phyloP scores from a whole-genome alignment of 192 early-diverging fungal species.

The Coemansia biformis region DNA sequence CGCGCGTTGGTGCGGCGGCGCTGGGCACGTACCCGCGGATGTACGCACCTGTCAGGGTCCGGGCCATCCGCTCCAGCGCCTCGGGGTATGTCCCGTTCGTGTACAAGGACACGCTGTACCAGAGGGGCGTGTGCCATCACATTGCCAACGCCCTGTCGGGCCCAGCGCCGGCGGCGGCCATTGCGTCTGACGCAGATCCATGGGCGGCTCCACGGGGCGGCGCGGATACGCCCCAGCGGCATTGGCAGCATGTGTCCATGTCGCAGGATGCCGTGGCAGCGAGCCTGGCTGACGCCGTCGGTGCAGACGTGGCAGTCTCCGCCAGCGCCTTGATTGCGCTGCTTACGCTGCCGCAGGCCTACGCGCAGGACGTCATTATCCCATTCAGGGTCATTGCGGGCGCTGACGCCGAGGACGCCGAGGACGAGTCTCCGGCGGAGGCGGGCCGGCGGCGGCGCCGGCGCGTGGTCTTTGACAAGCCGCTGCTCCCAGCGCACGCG shows the following conservation, averaged over 20 bases:
- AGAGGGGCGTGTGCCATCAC: conserved; percentile 28
- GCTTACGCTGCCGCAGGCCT: conserved; percentile 32
- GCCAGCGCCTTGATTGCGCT: conserved; percentile 27
- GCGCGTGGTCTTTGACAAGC: conserved; percentile 27
- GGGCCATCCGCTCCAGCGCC: conserved; percentile 25
- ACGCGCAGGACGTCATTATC: conserved; percentile 22
- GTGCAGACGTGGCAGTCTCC: conserved; percentile 34
- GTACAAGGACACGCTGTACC: conserved; percentile 31
- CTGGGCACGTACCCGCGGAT: conserved; percentile 11
- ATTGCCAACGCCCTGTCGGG: not conserved
- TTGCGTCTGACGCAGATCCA: not conserved
- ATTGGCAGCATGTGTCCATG: conserved; percentile 5
- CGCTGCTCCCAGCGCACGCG: conserved; percentile 13
- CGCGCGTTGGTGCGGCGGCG: conserved; percentile 2
- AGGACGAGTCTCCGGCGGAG: too few relatives aligned
- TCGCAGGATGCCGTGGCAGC: conserved; percentile 16
- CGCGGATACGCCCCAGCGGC: too few relatives aligned
- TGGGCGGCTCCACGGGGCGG: conserved; percentile 1
- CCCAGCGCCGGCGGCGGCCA: not conserved
- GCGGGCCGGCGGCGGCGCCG: too few relatives aligned
- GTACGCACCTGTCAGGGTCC: conserved; percentile 18
- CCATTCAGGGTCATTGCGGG: conserved; percentile 17
- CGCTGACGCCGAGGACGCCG: not conserved
- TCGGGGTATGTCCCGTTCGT: conserved; percentile 26
- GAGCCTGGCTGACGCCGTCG: conserved; percentile 13